Conservation (phyloP, 148 eudicot genomes). For the Cornus suecica region DNA sequence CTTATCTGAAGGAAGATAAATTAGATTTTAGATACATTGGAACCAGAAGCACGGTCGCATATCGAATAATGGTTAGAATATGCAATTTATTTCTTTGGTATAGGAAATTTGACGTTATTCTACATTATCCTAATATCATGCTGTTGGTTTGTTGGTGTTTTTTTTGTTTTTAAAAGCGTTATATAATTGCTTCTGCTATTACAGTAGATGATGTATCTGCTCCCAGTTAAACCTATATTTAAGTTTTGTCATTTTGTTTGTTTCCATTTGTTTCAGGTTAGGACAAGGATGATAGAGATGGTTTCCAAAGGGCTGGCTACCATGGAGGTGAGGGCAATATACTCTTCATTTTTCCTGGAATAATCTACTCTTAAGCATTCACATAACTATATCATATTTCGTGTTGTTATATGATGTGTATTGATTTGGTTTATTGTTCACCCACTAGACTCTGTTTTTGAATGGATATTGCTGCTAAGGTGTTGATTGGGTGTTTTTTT, state of each 20-base stretch:
- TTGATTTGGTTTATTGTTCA: too few species aligned
- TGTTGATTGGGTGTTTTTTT: too few species aligned
- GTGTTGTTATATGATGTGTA: too few species aligned
- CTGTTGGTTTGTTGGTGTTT: too few species aligned
- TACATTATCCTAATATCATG: not conserved
- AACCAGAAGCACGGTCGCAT: not conserved
- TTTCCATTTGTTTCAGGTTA: slow-evolving; percentile 43
- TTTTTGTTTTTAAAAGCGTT: not conserved
- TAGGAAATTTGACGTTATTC: not conserved
- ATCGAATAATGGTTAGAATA: not conserved
- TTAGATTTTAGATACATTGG: not conserved
- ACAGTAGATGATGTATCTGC: not conserved
- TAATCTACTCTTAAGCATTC: not conserved
- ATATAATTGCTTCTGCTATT: not conserved
- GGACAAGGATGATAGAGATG: slow-evolving; percentile 90
- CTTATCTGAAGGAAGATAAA: not conserved
- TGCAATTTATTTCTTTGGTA: not conserved
- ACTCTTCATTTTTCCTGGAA: slow-evolving; percentile 2
- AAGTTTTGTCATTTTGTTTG: not conserved
- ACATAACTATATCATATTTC: not conserved
- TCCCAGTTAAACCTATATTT: not conserved
- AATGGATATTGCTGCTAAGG: too few species aligned
- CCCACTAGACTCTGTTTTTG: too few species aligned
- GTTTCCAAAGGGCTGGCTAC: slow-evolving; percentile 83
- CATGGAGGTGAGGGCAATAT: slow-evolving; percentile 60